Evolutionary conservation across 2,329 filamentous ascomycete genomes (phyloP).

Genomic region (Sporothrix brunneoviolacea): DNA sequence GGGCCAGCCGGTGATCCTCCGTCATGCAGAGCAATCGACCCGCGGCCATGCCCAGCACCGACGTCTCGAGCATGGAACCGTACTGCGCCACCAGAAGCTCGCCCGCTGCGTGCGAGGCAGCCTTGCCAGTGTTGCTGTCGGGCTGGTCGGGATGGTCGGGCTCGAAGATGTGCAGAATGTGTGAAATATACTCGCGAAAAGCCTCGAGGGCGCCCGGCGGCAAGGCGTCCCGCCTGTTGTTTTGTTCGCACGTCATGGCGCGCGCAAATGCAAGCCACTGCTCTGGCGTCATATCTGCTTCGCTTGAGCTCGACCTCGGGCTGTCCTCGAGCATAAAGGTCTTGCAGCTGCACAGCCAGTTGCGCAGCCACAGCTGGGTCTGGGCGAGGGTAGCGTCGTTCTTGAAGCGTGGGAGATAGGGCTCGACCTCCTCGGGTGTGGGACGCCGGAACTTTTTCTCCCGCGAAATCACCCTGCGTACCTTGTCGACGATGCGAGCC

Average conservation of each 20-base stretch:
- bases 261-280: background rate
- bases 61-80: background rate
- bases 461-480: background rate
- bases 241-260: background rate
- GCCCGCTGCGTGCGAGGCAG: background rate
- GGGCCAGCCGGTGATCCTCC: background rate
- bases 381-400: background rate
- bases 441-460: background rate
- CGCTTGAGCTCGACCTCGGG: background rate
- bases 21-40: background rate
- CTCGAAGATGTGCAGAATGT: background rate
- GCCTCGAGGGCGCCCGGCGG: background rate
- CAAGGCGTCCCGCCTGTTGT: background rate
- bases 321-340: background rate
- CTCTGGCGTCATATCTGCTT: background rate
- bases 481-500: background rate
- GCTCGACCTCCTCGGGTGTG: background rate
- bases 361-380: background rate
- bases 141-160: background rate
- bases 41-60: background rate
- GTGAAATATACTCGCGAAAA: slow-evolving; percentile 1
- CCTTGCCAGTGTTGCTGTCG: background rate
- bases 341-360: background rate
- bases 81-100: background rate
- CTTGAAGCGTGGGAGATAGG: background rate